Evolutionary conservation across 2,329 filamentous ascomycete species (phyloP).

Genomic region (Microcera coccophila): DNA sequence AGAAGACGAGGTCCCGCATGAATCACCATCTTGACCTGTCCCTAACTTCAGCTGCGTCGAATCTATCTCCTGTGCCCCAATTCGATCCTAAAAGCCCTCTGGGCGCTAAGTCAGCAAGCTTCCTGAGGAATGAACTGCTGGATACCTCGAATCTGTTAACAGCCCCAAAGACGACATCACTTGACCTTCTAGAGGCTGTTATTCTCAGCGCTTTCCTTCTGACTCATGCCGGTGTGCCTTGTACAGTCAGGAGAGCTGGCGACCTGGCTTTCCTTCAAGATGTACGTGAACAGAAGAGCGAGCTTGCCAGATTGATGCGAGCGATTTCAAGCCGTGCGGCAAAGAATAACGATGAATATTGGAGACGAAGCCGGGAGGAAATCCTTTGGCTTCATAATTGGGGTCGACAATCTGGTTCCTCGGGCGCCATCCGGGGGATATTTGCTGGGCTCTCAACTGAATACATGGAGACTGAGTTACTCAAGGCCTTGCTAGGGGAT

Average conservation of each 20-base stretch:
- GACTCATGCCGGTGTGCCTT: conserved; percentile 47
- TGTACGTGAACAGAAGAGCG: conserved; percentile 58
- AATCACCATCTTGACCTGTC: conserved; percentile 56
- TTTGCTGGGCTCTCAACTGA: conserved; percentile 58
- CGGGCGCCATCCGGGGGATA: conserved; percentile 54
- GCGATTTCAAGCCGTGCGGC: conserved; percentile 46
- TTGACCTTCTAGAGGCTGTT: conserved; percentile 59
- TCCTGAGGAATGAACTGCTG: conserved; percentile 47
- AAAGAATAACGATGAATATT: conserved; percentile 60
- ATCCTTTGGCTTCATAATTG: conserved; percentile 72
- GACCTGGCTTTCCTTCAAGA: conserved; percentile 64
- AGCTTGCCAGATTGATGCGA: conserved; percentile 58
- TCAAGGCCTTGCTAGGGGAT: conserved; percentile 63
- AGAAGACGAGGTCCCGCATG: conserved; percentile 52
- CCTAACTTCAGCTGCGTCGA: conserved; percentile 45
- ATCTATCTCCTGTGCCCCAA: conserved; percentile 39
- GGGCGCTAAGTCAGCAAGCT: conserved; percentile 26
- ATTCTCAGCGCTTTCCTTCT: conserved; percentile 58
- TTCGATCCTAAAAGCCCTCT: conserved; percentile 20
- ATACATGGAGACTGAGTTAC: conserved; percentile 65
- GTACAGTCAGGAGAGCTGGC: conserved; percentile 50
- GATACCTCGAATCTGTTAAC: conserved; percentile 62
- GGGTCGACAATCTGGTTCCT: conserved; percentile 47
- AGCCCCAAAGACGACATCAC: conserved; percentile 51
- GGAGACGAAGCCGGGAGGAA: conserved; percentile 58